phyloP scores from a whole-genome alignment of 2,329 filamentous ascomycete genomes.

The Tricladium varicosporioides region DNA sequence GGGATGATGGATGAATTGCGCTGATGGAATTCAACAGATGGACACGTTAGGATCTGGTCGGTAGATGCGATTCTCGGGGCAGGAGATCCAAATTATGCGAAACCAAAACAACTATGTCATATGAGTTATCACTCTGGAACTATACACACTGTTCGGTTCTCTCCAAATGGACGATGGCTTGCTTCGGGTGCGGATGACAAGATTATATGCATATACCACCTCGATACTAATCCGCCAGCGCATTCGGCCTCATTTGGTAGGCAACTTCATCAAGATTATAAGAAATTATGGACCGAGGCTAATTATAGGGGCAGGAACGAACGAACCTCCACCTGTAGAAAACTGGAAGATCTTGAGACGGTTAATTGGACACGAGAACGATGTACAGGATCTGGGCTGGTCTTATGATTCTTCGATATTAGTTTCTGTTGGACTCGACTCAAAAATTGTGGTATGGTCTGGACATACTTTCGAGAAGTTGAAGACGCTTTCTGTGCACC shows the following conservation, averaged over 20 bases:
- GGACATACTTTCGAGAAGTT: conserved; percentile 97
- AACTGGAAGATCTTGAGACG: conserved; percentile 97
- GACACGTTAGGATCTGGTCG: conserved; percentile 96
- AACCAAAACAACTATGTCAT: conserved; percentile 90
- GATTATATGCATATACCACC: conserved; percentile 94
- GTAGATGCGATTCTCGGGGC: conserved; percentile 89
- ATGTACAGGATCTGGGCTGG: conserved; percentile 97
- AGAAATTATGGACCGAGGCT: conserved; percentile 18
- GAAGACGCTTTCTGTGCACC: conserved; percentile 88
- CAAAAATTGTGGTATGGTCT: conserved; percentile 97
- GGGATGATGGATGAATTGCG: conserved; percentile 9
- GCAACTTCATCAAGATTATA: conserved; percentile 25
- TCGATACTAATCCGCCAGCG: conserved; percentile 74
- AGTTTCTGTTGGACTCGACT: conserved; percentile 93
- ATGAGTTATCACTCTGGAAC: conserved; percentile 98
- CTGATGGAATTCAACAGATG: conserved; percentile 56
- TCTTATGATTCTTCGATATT: conserved; percentile 93
- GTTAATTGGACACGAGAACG: conserved; percentile 95
- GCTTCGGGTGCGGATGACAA: conserved; percentile 98
- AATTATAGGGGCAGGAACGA: conserved; percentile 52
- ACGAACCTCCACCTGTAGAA: conserved; percentile 89
- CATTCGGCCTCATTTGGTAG: conserved; percentile 77
- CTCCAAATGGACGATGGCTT: conserved; percentile 89
- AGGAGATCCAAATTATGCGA: conserved; percentile 66
- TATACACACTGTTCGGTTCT: conserved; percentile 96